Base-by-base conservation (phyloP, 2,329 filamentous ascomycete species). In the Rhytidhysteron rufulum region DNA sequence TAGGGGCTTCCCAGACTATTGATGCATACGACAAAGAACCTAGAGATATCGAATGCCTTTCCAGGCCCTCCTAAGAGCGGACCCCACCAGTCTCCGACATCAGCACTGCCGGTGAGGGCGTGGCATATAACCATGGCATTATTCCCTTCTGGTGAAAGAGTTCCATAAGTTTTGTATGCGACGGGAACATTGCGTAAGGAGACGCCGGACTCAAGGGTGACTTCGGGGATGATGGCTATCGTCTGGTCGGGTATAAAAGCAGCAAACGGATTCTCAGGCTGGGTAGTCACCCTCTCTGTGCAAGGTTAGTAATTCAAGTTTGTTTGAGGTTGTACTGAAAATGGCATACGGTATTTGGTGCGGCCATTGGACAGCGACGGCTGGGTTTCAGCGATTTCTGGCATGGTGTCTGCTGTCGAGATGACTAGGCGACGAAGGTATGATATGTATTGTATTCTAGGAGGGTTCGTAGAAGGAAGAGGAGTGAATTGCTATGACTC, bases 251-350 rank as follows among this genome's bases (percentile, higher is more conserved):
- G 84, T 38, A 98, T 95, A 58, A 97, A 76, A 49, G 77, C 70
- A 45, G 87, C 81, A 64, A 90, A 97, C 21, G 90, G 91, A 69
- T 97, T 98, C 71, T 96, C 91, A 57, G 86, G 82, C 67, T 96
- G 88, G 40, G 78, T 49, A 9, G 55, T 54, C n/a, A 63, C 54
- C 50, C 56, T 58, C 40, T 54, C 67, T 70, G 35, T 17, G 16
- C 32, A 41, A 27, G 19, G 29, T 44, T 63, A 24, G 62, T 11
- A 7, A 53, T 40, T 29, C 22, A 35, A 41, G 34, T 51, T 39
- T 40, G 37, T 25, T n/a, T n/a, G n/a, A n/a, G n/a, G n/a, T n/a
- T n/a, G n/a, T n/a, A n/a, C n/a, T n/a, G n/a, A n/a, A n/a, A n/a
- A n/a, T n/a, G n/a, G n/a, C n/a, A n/a, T n/a, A n/a, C n/a, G n/a